A percentile compares a stretch with the other conserved stretches of the same genome.
Conservation (phyloP, 2,329 filamentous ascomycete species). For the Huntiella savannae region DNA sequence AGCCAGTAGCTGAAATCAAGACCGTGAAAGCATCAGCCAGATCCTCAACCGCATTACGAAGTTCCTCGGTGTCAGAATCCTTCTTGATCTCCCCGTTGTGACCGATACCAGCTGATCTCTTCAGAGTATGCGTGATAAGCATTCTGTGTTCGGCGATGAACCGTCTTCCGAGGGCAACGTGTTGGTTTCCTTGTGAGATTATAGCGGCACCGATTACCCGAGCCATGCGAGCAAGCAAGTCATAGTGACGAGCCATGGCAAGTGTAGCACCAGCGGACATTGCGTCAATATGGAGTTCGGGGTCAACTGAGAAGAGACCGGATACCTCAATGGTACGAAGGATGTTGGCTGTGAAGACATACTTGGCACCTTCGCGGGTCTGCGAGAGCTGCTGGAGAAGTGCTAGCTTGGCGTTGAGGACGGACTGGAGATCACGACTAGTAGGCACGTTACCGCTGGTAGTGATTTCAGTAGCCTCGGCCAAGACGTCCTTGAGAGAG, state of each 20-base stretch:
- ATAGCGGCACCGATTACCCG: constrained; percentile 69
- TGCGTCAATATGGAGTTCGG: constrained; percentile 58
- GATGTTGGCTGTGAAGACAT: constrained; percentile 75
- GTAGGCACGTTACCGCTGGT: constrained; percentile 18
- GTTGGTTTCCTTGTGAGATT: constrained; percentile 63
- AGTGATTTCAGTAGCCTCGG: constrained; percentile 30
- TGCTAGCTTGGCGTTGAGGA: constrained; percentile 53
- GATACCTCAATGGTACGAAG: constrained; percentile 67
- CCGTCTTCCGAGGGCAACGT: constrained; percentile 56
- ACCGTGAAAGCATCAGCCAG: constrained; percentile 72
- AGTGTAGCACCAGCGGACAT: constrained; percentile 38
- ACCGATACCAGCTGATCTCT: constrained; percentile 67
- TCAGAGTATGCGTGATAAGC: constrained; percentile 75
- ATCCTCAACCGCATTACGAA: constrained; percentile 49
- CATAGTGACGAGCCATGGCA: constrained; percentile 66
- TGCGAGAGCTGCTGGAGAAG: constrained; percentile 72
- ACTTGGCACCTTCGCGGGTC: constrained; percentile 63
- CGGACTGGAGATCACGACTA: constrained; percentile 27
- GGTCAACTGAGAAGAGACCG: constrained; percentile 73
- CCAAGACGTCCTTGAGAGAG: constrained; percentile 57
- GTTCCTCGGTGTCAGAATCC: constrained; percentile 13
- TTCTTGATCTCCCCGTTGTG: constrained; percentile 14
- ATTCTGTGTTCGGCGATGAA: constrained; percentile 72
- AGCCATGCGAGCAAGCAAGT: constrained; percentile 59
- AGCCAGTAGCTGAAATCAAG: constrained; percentile 63